phyloP scores from a whole-genome alignment of 768 basidiomycete genomes.

The Leccinum longicurvipes region DNA sequence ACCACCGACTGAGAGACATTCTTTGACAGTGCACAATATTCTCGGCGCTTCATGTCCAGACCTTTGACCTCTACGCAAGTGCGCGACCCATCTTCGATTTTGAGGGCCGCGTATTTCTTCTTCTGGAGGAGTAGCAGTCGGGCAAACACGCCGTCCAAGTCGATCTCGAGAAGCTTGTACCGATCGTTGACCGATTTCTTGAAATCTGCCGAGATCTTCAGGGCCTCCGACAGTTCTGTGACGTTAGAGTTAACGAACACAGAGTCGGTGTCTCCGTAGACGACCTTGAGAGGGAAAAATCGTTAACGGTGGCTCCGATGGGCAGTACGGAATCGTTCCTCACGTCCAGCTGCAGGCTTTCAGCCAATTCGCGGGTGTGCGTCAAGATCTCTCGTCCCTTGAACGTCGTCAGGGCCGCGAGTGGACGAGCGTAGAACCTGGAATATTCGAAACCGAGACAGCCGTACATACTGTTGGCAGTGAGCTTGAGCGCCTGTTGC shows the following conservation, averaged over 20 bases:
- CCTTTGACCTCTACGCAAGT: conserved; percentile 91
- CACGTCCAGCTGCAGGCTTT: conserved; percentile 85
- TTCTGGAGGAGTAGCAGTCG: conserved; percentile 91
- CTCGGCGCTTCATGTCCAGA: conserved; percentile 97
- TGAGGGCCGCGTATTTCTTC: conserved; percentile 98
- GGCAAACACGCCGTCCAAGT: conserved; percentile 92
- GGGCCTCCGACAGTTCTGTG: conserved; percentile 80
- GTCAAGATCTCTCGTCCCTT: conserved; percentile 98
- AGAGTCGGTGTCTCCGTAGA: conserved; percentile 98
- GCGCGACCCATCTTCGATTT: conserved; percentile 79
- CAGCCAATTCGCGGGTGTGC: conserved; percentile 88
- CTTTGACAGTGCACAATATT: conserved; percentile 91
- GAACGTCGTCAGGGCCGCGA: conserved; percentile 96
- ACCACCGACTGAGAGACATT: conserved; percentile 80
- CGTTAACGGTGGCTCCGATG: background rate
- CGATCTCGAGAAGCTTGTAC: conserved; percentile 94
- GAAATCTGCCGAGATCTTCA: conserved; percentile 88
- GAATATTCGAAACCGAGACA: conserved; percentile 98
- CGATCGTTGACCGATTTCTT: conserved; percentile 96
- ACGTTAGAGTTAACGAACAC: conserved; percentile 98
- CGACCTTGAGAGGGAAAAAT: conserved; percentile 56
- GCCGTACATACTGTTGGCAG: conserved; percentile 99
- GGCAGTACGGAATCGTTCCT: conserved; percentile 25
- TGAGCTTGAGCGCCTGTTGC: conserved; percentile 94
- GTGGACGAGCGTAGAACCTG: conserved; percentile 91